Conservation (phyloP, 2,329 filamentous ascomycete genomes). For the Cladophialophora psammophila region DNA sequence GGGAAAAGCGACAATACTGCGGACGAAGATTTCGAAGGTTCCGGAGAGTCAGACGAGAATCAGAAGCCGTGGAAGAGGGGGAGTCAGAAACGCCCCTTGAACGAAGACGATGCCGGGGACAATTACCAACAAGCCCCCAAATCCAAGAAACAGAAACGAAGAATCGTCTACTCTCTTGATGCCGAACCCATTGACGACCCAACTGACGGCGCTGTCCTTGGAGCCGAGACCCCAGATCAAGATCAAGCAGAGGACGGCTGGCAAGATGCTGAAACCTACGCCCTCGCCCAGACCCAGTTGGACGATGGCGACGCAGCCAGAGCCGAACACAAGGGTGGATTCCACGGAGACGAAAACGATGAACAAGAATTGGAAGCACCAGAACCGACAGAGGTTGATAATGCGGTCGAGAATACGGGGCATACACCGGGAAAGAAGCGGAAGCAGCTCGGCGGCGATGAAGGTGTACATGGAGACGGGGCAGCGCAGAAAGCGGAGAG, state of each 20-base stretch:
- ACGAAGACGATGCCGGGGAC: slow-evolving; percentile 14
- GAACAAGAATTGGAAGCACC: slow-evolving; percentile 47
- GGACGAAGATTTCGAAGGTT: slow-evolving; percentile 6
- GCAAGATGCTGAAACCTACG: slow-evolving; percentile 38
- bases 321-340: not conserved
- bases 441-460: not conserved
- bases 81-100: not conserved
- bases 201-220: not conserved
- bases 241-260: slow-evolving; percentile 30
- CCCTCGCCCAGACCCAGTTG: slow-evolving; percentile 28
- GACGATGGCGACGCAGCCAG: not conserved
- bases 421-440: not conserved
- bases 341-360: slow-evolving; percentile 17
- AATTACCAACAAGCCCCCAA: not conserved
- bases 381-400: slow-evolving; percentile 46
- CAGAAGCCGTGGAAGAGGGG: not conserved
- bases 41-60: slow-evolving; percentile 9
- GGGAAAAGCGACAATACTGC: not conserved
- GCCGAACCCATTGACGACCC: slow-evolving; percentile 6
- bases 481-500: slow-evolving; percentile 6
- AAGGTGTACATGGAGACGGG: not conserved
- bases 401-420: slow-evolving; percentile 32
- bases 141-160: slow-evolving; percentile 16
- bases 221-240: slow-evolving; percentile 3
- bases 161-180: slow-evolving; percentile 13